A percentile compares a stretch with the other conserved stretches of the same genome.
Conservation (phyloP, 345 rosid species). For the Lepidium didymum region DNA sequence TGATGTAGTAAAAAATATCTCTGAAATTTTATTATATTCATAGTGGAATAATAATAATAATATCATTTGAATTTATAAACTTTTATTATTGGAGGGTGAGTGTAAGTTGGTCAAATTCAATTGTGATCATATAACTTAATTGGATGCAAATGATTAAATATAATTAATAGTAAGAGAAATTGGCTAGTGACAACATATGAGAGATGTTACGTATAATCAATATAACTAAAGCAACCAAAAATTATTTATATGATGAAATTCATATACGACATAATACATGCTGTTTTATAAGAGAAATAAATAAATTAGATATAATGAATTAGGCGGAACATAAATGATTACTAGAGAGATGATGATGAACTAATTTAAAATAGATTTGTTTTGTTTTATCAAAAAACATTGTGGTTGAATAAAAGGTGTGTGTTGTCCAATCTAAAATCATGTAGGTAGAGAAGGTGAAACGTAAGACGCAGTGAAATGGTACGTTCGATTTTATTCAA, state of each 20-base stretch:
- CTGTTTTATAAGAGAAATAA: too few relatives aligned
- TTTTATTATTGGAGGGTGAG: not conserved
- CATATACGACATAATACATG: not conserved
- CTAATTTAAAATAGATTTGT: not conserved
- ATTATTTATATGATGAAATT: too few relatives aligned
- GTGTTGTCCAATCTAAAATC: constrained; percentile 15
- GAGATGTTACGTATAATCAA: too few relatives aligned
- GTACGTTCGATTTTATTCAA: not conserved
- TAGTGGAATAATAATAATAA: not conserved
- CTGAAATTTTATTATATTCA: not conserved
- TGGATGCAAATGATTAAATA: not conserved
- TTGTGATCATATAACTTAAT: not conserved
- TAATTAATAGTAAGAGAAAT: not conserved
- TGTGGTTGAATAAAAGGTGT: not conserved
- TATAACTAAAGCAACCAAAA: too few relatives aligned
- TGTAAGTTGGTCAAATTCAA: not conserved
- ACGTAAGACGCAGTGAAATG: not conserved
- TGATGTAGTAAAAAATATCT: constrained; percentile 15
- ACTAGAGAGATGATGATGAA: not conserved
- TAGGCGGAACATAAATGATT: not conserved
- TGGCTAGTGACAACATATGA: not conserved
- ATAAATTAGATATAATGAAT: too few relatives aligned
- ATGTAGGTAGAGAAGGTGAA: constrained; percentile 13
- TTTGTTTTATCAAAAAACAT: not conserved
- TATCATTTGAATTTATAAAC: not conserved